Base-by-base conservation (phyloP, 371 early-diverging fungal genomes). In the Umbelopsis sp. region DNA sequence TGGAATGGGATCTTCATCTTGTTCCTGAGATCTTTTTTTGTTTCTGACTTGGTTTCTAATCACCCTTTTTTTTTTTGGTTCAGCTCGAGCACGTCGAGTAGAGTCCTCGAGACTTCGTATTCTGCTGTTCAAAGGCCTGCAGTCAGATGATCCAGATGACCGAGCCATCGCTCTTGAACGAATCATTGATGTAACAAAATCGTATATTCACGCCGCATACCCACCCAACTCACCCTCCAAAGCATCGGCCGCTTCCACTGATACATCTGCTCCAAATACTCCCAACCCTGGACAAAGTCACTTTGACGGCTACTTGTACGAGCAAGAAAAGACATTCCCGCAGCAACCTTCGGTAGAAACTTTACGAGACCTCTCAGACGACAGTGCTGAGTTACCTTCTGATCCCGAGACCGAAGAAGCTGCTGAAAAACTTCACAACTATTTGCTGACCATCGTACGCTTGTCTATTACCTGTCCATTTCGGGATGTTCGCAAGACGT, bases 381-480 rank as follows among this genome's bases (percentile, higher is more conserved):
- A 24, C 35, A 35, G 35, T 11, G 14, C 57, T 1, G 18, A 37
- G 0, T 18, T 57, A 18, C 18, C 35, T 29, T 35, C 29, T 16
- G 57, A 57, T n/a, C 57, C 57, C 12, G 57, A 57, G 35, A 57
- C 57, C 18, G 57, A 57, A 57, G 57, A 57, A 35, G 57, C 57
- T 12, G 57, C 57, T 18, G 76, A 75, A 65, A 75, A 81, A 50
- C 52, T 83, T n/a, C 78, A 76, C 14, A 80, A 81, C 44, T 81
- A 83, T 64, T 69, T 88, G 35, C 52, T 88, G 63, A 86, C 88
- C 14, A 84, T 89, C 44, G 68, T 89, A n/a, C 78, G 89, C 24
- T 70, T 89, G 18, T 78, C 88, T 14, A 37, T 78, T 32, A 85
- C 82, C 25, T 89, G 89, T 63, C 89, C 89, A 0, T 88, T 82